A percentile compares a stretch with the other conserved stretches of the same genome.
These are phyloP conservation scores for Scedosporium minutisporum DNA, from an alignment of 2,329 filamentous ascomycete species.

Conservation along the genomic window DNA sequence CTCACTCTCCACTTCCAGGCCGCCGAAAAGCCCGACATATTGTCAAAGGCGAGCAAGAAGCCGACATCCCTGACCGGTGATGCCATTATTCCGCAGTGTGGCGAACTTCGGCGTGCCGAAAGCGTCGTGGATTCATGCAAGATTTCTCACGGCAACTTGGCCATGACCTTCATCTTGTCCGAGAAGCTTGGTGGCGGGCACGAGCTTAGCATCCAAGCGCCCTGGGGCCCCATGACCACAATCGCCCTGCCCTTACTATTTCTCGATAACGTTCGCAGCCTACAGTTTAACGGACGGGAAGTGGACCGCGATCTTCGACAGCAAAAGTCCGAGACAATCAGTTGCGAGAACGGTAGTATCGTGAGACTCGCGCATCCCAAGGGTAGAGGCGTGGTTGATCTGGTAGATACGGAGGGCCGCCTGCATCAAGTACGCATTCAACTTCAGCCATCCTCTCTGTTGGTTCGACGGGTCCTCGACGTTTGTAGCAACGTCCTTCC, in stretches of 20 bases:
- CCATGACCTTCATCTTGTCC: slow-evolving; percentile 61
- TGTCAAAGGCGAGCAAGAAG: slow-evolving; percentile 14
- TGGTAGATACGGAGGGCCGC: slow-evolving; percentile 51
- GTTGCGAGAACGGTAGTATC: slow-evolving; percentile 36
- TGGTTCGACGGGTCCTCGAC: slow-evolving; percentile 51
- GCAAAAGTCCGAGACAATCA: slow-evolving; percentile 34
- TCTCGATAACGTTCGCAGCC: slow-evolving; percentile 47
- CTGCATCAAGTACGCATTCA: slow-evolving; percentile 60
- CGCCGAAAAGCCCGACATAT: slow-evolving; percentile 20
- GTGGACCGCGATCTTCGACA: slow-evolving; percentile 42
- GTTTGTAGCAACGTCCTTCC: slow-evolving; percentile 56
- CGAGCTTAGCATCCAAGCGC: slow-evolving; percentile 63
- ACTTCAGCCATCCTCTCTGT: slow-evolving; percentile 53
- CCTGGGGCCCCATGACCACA: slow-evolving; percentile 63
- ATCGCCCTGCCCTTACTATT: slow-evolving; percentile 53
- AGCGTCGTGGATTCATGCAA: slow-evolving; percentile 66
- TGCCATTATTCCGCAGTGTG: slow-evolving; percentile 10
- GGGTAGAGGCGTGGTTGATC: slow-evolving; percentile 52
- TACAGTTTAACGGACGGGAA: slow-evolving; percentile 45
- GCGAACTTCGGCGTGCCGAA: slow-evolving; percentile 48
- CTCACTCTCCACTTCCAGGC: slow-evolving; percentile 51
- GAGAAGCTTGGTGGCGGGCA: slow-evolving; percentile 53
- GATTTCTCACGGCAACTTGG: slow-evolving; percentile 55
- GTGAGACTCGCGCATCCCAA: slow-evolving; percentile 48
- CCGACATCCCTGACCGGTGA: slow-evolving; percentile 10